Conservation (phyloP, 2,329 filamentous ascomycete genomes). For the Talaromyces sp. region DNA sequence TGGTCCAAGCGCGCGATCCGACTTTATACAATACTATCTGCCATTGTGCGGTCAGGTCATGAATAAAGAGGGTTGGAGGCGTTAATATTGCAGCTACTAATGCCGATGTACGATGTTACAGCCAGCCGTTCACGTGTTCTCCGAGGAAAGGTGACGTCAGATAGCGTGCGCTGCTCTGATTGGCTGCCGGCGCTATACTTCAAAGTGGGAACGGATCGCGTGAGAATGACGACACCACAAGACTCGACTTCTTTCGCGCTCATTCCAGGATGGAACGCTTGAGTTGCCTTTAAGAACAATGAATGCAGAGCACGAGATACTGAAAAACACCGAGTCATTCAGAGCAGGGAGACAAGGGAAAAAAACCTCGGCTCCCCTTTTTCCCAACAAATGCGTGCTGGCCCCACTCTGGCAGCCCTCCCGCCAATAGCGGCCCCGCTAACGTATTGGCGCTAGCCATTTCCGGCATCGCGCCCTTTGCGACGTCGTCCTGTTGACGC, state of each 20-base stretch:
- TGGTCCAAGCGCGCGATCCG: background rate
- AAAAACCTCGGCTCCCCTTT: background rate
- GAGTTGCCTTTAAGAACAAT: background rate
- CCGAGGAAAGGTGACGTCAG: background rate
- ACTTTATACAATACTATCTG: background rate
- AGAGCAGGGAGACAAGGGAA: too few relatives aligned
- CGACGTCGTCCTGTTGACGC: background rate
- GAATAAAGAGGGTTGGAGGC: too few relatives aligned
- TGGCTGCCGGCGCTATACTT: background rate
- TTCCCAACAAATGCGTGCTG: conserved; percentile 13
- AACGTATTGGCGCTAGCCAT: background rate
- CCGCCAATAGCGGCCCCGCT: background rate
- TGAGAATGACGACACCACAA: conserved; percentile 8
- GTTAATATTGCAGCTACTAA: too few relatives aligned
- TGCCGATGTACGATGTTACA: too few relatives aligned
- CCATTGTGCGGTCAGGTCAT: background rate
- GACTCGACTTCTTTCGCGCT: background rate
- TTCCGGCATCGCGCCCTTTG: background rate
- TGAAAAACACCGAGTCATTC: too few relatives aligned
- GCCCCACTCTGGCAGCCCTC: background rate
- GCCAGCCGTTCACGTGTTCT: background rate
- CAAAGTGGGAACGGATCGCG: conserved; percentile 12
- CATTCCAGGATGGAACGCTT: background rate
- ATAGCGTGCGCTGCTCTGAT: background rate
- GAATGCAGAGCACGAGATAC: background rate